Percentiles rank a stretch among this genome's conserved stretches.
phyloP scores from a whole-genome alignment of 2,329 filamentous ascomycete species.

The Thermomyces lanuginosus region DNA sequence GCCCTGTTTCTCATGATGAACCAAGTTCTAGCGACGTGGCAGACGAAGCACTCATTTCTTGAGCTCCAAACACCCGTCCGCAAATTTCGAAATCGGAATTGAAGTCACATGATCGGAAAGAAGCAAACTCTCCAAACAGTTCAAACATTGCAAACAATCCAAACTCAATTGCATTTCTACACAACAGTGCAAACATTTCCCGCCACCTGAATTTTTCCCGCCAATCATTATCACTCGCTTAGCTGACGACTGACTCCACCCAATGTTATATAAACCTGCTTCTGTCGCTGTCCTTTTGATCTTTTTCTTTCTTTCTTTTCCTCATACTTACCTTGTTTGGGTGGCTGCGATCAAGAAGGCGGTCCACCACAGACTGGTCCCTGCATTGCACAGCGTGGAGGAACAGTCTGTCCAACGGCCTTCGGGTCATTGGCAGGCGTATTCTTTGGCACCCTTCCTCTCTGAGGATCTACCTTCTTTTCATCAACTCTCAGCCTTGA shows the following conservation, averaged over 20 bases:
- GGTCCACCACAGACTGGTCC: constrained; percentile 31
- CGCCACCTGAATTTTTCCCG: neutral
- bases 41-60: constrained; percentile 3
- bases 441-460: constrained; percentile 34
- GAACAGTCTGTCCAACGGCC: constrained; percentile 33
- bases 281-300: constrained; percentile 9
- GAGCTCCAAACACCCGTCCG: constrained; percentile 4
- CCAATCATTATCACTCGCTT: constrained; percentile 16
- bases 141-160: constrained; percentile 1
- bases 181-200: constrained; percentile 1
- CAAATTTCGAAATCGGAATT: constrained; percentile 17
- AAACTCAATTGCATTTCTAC: no score
- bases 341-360: constrained; percentile 32
- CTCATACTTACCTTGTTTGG: constrained; percentile 38
- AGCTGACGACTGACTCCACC: constrained; percentile 1
- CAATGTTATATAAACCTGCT: constrained; percentile 16
- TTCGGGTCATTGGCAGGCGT: constrained; percentile 34
- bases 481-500: constrained; percentile 25
- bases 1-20: constrained; percentile 32
- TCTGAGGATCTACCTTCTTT: constrained; percentile 17
- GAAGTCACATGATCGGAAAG: constrained; percentile 5
- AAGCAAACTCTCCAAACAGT: no score
- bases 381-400: constrained; percentile 44
- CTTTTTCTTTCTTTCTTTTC: constrained; percentile 26
- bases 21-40: no score